Evolutionary conservation across 2,329 filamentous ascomycete genomes (phyloP).

Genomic region (Alternaria metachromatica): DNA sequence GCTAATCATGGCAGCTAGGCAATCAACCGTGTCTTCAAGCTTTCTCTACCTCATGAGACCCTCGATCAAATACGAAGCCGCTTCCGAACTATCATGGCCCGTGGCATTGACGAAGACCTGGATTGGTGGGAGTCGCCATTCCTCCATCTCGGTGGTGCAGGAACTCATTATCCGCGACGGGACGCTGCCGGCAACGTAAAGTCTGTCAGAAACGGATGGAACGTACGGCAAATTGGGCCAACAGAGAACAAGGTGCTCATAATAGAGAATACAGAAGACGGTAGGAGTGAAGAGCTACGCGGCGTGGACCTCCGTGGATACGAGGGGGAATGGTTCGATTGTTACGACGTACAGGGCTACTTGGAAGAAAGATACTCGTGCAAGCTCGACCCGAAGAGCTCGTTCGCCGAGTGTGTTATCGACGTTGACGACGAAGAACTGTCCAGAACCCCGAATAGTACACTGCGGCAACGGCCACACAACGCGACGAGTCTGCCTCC

Average conservation of each 20-base stretch:
- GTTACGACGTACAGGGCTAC: conserved; percentile 78
- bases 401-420: conserved; percentile 61
- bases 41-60: conserved; percentile 67
- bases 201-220: conserved; percentile 41
- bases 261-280: conserved; percentile 20
- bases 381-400: conserved; percentile 64
- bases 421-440: conserved; percentile 34
- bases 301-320: conserved; percentile 66
- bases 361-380: conserved; percentile 67
- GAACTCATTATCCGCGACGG: conserved; percentile 66
- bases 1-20: conserved; percentile 10
- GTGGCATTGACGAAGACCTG: conserved; percentile 57
- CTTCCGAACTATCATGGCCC: conserved; percentile 50
- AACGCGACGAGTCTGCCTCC: conserved; percentile 3
- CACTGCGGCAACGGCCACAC: not conserved
- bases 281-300: conserved; percentile 27
- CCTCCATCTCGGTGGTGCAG: conserved; percentile 70
- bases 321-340: conserved; percentile 78
- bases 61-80: conserved; percentile 49
- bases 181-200: conserved; percentile 47
- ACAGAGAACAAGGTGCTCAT: conserved; percentile 37
- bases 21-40: conserved; percentile 67
- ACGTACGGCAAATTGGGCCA: conserved; percentile 42
- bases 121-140: conserved; percentile 68
- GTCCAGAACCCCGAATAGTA: not conserved